Percentiles rank a stretch among this genome's conserved stretches.
Evolutionary conservation across 2,329 filamentous ascomycete species (phyloP).

Genomic region (Biscogniauxia sp.): DNA sequence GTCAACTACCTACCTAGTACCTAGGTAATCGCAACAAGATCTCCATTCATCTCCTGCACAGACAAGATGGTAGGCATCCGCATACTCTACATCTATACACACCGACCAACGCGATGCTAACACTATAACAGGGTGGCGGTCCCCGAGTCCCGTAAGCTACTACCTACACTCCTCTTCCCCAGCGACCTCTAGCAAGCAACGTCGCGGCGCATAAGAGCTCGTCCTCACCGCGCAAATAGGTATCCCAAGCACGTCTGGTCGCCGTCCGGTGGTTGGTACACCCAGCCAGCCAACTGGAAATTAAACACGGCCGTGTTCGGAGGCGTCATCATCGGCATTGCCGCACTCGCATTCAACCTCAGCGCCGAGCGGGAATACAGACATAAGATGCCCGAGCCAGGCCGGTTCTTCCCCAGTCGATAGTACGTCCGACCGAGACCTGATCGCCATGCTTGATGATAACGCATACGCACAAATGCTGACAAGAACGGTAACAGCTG

Average conservation of each 20-base stretch:
- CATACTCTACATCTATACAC: background rate
- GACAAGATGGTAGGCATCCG: conserved; percentile 55
- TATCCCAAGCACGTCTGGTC: conserved; percentile 99
- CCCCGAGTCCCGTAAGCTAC: conserved; percentile 59
- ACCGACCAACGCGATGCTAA: conserved; percentile 36
- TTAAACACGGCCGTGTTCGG: conserved; percentile 79
- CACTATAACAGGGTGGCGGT: conserved; percentile 66
- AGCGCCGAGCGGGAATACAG: conserved; percentile 73
- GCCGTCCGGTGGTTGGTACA: conserved; percentile 95
- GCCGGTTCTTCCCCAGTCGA: conserved; percentile 81
- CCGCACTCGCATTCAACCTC: conserved; percentile 63
- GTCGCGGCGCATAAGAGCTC: conserved; percentile 9
- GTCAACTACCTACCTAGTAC: too few species aligned
- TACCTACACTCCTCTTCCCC: conserved; percentile 8
- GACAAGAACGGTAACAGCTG: conserved; percentile 34
- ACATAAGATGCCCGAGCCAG: conserved; percentile 74
- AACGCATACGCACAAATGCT: background rate
- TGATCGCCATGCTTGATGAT: background rate
- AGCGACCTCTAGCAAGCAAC: conserved; percentile 2
- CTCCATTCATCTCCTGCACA: conserved; percentile 25
- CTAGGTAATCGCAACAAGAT: conserved; percentile 30
- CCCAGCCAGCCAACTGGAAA: conserved; percentile 93
- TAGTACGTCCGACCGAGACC: conserved; percentile 60
- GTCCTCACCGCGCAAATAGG: conserved; percentile 44
- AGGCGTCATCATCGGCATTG: conserved; percentile 65